Evolutionary conservation across 23 red algal genomes (phyloP).

Genomic region (Gracilaria gracilis): DNA sequence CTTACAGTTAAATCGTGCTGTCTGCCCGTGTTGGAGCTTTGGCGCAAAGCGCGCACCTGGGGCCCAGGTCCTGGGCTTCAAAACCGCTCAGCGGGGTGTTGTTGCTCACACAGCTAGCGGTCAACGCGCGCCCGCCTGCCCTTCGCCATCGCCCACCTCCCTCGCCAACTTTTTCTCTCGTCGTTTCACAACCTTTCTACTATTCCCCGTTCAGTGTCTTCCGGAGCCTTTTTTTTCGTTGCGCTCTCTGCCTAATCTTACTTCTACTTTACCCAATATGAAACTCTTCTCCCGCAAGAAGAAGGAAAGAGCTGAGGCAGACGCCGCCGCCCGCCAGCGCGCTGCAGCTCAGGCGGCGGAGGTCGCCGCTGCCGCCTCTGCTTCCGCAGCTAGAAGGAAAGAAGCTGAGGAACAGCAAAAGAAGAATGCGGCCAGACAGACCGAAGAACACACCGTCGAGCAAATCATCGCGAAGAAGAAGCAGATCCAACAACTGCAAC

Average conservation of each 20-base stretch:
- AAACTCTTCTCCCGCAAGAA: conserved; percentile 55
- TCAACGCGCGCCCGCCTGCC: neutral
- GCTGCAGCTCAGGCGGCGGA: conserved; percentile 1
- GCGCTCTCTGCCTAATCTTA: neutral
- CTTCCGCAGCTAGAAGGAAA: neutral
- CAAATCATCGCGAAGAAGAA: conserved; percentile 49
- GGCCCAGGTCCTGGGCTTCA: neutral
- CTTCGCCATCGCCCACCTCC: neutral
- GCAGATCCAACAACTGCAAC: conserved; percentile 48
- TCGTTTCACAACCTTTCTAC: neutral
- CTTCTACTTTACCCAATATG: conserved; percentile 15
- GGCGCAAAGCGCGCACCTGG: neutral
- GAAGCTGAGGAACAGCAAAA: conserved; percentile 8
- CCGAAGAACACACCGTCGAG: conserved; percentile 32
- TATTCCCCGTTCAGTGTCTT: neutral
- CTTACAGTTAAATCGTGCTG: conserved; percentile 20
- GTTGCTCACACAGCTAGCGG: neutral
- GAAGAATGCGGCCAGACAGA: conserved; percentile 8
- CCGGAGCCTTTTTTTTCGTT: neutral
- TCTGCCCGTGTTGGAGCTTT: conserved; percentile 5
- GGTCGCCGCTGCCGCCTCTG: neutral
- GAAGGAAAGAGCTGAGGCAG: conserved; percentile 11
- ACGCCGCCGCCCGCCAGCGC: conserved; percentile 8
- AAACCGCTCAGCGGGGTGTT: neutral
- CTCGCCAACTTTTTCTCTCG: neutral